Evolutionary conservation across 768 basidiomycete genomes (phyloP).

Genomic region (Neoboletus magnificus): DNA sequence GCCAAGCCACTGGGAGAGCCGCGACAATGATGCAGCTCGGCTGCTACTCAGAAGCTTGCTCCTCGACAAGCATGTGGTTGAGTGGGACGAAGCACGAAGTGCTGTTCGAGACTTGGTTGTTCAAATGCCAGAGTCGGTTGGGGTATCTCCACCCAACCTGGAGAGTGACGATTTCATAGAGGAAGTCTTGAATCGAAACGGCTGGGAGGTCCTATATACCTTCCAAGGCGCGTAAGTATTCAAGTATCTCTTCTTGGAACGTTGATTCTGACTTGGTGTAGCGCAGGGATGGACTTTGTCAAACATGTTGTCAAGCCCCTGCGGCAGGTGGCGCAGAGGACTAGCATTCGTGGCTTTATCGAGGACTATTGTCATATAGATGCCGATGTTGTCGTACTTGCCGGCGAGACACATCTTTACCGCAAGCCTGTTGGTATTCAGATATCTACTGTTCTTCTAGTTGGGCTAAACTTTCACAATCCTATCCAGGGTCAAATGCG

Average conservation of each 20-base stretch:
- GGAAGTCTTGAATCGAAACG: conserved; percentile 29
- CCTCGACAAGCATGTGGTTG: conserved; percentile 22
- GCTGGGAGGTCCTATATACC: conserved; percentile 40
- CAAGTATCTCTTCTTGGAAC: neutral
- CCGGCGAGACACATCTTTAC: conserved; percentile 37
- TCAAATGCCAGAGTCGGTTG: conserved; percentile 17
- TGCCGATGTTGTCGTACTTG: conserved; percentile 37
- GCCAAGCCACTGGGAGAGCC: conserved; percentile 12
- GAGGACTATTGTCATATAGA: conserved; percentile 36
- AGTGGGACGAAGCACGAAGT: conserved; percentile 28
- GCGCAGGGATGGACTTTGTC: conserved; percentile 38
- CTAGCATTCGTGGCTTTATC: conserved; percentile 34
- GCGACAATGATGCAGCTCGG: conserved; percentile 1
- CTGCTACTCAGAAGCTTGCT: conserved; percentile 20
- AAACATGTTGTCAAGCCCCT: conserved; percentile 37
- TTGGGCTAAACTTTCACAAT: neutral
- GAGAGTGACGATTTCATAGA: conserved; percentile 31
- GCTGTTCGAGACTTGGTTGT: conserved; percentile 18
- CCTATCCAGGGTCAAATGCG: conserved; percentile 25
- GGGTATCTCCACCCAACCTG: conserved; percentile 4
- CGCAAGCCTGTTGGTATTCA: conserved; percentile 23
- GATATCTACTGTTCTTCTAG: neutral
- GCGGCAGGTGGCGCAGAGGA: conserved; percentile 32
- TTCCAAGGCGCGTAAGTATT: conserved; percentile 38
- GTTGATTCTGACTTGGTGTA: conserved; percentile 17